Evolutionary conservation across 176 grass and related monocot species (phyloP).

Genomic region (Bolboschoenus planiculmis): DNA sequence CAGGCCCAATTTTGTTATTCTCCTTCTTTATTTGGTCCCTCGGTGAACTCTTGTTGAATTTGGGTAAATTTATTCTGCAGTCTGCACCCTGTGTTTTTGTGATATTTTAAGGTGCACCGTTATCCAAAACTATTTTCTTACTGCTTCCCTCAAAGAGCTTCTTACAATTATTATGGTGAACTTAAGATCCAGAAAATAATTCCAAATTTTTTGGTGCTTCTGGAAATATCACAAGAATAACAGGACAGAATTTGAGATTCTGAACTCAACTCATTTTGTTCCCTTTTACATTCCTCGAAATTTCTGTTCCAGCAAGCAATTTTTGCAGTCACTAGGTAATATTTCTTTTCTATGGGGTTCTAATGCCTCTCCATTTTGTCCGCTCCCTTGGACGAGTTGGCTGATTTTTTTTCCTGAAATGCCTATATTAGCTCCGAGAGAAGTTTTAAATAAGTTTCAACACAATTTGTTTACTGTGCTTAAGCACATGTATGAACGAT

Average conservation of each 20-base stretch:
- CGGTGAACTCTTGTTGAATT: background rate
- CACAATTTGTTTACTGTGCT: background rate
- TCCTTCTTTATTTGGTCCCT: background rate
- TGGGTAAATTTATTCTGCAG: background rate
- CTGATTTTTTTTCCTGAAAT: background rate
- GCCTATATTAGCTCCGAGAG: background rate
- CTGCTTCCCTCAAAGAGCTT: background rate
- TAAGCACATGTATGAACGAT: slow-evolving; percentile 3
- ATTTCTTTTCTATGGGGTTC: background rate
- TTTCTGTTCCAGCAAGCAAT: background rate
- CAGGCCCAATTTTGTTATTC: background rate
- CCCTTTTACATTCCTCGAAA: background rate
- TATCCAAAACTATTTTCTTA: background rate
- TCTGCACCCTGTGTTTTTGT: background rate
- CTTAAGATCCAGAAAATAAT: background rate
- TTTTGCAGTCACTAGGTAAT: background rate
- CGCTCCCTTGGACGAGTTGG: background rate
- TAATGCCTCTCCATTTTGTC: background rate
- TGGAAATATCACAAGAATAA: background rate
- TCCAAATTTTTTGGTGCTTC: slow-evolving; percentile 5
- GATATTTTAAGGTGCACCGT: background rate
- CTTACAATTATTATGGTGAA: background rate
- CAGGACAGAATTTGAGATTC: background rate
- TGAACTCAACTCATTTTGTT: background rate
- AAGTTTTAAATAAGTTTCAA: background rate